Conservation (phyloP, 164 flowering plant species). For the Chimonanthus praecox region DNA sequence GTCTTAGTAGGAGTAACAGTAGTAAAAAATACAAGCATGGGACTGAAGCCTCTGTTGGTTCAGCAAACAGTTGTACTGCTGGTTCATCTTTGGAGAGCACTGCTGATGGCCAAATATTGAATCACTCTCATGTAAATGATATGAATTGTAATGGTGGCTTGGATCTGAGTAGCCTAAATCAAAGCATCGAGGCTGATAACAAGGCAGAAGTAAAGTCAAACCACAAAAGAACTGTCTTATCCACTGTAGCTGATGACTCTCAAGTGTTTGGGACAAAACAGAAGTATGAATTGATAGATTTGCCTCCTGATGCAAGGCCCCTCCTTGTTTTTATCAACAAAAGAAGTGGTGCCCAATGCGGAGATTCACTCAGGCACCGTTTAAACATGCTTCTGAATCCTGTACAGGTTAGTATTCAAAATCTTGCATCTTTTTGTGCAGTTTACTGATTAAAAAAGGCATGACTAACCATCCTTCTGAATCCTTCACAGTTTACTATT, state of each 20-base stretch:
- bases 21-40: conserved; percentile 71
- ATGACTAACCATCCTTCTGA: conserved; percentile 20
- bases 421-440: not conserved
- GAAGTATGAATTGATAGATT: conserved; percentile 65
- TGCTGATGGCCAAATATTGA: conserved; percentile 32
- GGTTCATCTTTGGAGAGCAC: conserved; percentile 54
- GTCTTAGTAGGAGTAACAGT: conserved; percentile 47
- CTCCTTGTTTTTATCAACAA: conserved; percentile 87
- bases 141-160: conserved; percentile 42
- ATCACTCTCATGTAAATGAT: conserved; percentile 37
- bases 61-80: conserved; percentile 33
- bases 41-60: conserved; percentile 51
- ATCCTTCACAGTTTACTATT: conserved; percentile 82
- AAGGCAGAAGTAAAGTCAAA: conserved; percentile 37
- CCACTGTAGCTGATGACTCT: conserved; percentile 50
- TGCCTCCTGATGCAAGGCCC: conserved; percentile 90
- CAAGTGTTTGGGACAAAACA: conserved; percentile 42
- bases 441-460: not conserved
- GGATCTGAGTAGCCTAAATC: conserved; percentile 19
- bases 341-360: conserved; percentile 95
- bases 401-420: conserved; percentile 60
- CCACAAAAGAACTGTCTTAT: conserved; percentile 36
- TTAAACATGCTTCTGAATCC: conserved; percentile 86
- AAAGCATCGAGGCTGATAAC: conserved; percentile 30
- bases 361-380: conserved; percentile 74